These are phyloP conservation scores for Pythium plurisporium DNA, from an alignment of 352 stramenopile species.

Conservation along the genomic window DNA sequence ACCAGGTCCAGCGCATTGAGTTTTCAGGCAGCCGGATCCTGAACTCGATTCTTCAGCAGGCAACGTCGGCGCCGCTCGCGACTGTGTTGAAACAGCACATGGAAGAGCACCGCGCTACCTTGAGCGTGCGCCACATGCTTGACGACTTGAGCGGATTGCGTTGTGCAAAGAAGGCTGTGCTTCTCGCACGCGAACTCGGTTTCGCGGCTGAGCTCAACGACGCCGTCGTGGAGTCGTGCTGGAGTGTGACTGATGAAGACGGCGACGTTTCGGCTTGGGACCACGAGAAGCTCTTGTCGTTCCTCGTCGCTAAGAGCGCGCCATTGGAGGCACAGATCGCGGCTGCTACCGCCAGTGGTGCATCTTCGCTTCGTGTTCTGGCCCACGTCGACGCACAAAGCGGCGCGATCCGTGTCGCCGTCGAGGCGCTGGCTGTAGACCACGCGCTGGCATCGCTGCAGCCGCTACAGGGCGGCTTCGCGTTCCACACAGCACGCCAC, in stretches of 20 bases:
- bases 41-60: slow-evolving; percentile 73
- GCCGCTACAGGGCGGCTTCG: slow-evolving; percentile 65
- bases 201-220: slow-evolving; percentile 77
- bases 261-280: slow-evolving; percentile 39
- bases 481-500: slow-evolving; percentile 77
- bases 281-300: slow-evolving; percentile 49
- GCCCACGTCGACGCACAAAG: slow-evolving; percentile 43
- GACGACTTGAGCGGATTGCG: slow-evolving; percentile 91
- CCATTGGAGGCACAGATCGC: slow-evolving; percentile 42
- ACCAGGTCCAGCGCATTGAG: slow-evolving; percentile 88
- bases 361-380: slow-evolving; percentile 45
- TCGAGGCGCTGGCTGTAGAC: slow-evolving; percentile 34
- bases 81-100: slow-evolving; percentile 74
- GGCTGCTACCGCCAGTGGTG: slow-evolving; percentile 18
- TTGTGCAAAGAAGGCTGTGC: slow-evolving; percentile 87
- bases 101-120: slow-evolving; percentile 34
- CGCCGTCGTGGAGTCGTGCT: slow-evolving; percentile 50
- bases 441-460: slow-evolving; percentile 66
- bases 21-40: slow-evolving; percentile 88
- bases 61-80: slow-evolving; percentile 28
- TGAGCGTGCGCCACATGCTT: slow-evolving; percentile 76
- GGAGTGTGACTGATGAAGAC: slow-evolving; percentile 23
- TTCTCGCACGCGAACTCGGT: slow-evolving; percentile 92
- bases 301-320: slow-evolving; percentile 38
- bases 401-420: slow-evolving; percentile 44